Evolutionary conservation across 2,329 filamentous ascomycete species (phyloP), one percentile per base, ranked within the genome.

Genomic region (Colletotrichum ledebouriae): DNA sequence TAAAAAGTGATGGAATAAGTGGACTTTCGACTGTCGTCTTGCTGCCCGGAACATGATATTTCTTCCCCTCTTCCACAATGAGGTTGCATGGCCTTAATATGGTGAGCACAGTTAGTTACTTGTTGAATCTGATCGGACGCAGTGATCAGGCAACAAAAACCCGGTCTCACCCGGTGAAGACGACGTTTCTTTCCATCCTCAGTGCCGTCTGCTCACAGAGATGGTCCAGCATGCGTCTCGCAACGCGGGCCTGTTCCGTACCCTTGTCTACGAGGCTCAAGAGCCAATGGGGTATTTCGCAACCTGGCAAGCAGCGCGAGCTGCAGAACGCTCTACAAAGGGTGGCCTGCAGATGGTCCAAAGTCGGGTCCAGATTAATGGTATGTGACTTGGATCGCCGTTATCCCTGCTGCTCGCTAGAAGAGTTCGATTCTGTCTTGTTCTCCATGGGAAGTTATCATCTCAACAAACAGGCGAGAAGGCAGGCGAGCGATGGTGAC

Each of bases 221-320:
- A 50, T 42, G 42, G 42, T 60, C 62, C 49, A 17, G 34, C 37
- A 20, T 56, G 42, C 66, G 60, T 42, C 34, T 53, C 42, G 56
- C 49, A 56, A 25, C 59, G 39, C 34, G 55, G 41, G 52, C 49
- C 62, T 56, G 55, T 50, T 49, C 25, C 17, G 47, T 66, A 56
- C 60, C 49, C 61, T 60, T 69, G 61, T 42, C 41, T 50, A 47
- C 66, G 60, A 33, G 39, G 22, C n/a, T 41, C 7, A 7, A 44
- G 42, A 44, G 49, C 66, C 66, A 69, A 66, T 66, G 60, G 62
- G 55, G n/a, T 20, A 39, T 29, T 60, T 65, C 55, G 44, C 41
- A 15, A 13, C 33, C 25, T 17, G 41, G n/a, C 49, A 22, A 41
- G 47, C 61, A 49, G 61, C 55, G 56, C 42, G 17, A 12, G 55